Percentiles rank a stretch among this genome's conserved stretches.
These are phyloP conservation scores for Phellinidium pouzarii DNA, from an alignment of 1,284 basidiomycete genomes.

Conservation along the genomic window DNA sequence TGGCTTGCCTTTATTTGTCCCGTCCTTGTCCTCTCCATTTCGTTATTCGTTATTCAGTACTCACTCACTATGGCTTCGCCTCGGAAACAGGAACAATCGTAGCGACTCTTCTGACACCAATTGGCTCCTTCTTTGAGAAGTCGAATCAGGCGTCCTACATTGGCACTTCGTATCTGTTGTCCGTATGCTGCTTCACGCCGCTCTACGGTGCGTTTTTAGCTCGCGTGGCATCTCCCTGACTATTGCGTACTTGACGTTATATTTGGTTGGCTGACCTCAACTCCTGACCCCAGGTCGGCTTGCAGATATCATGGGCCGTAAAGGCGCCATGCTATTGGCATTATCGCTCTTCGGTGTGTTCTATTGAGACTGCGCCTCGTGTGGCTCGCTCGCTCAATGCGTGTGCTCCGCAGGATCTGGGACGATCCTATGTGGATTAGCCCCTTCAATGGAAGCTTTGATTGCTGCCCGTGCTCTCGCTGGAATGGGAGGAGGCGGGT, in stretches of 20 bases:
- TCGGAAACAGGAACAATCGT: slow-evolving; percentile 58
- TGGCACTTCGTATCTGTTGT: slow-evolving; percentile 81
- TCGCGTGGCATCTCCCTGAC: not conserved
- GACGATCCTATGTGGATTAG: slow-evolving; percentile 76
- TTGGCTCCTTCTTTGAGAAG: slow-evolving; percentile 74
- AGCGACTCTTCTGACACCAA: slow-evolving; percentile 71
- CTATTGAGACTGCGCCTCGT: slow-evolving; percentile 17
- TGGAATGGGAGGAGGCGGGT: slow-evolving; percentile 89
- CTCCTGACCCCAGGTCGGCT: slow-evolving; percentile 57
- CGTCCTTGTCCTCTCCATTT: slow-evolving; percentile 17
- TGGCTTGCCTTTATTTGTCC: slow-evolving; percentile 21
- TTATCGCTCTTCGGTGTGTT: slow-evolving; percentile 70
- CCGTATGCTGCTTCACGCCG: slow-evolving; percentile 87
- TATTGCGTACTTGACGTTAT: slow-evolving; percentile 4
- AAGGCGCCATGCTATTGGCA: slow-evolving; percentile 77
- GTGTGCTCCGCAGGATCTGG: slow-evolving; percentile 51
- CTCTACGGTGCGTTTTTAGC: slow-evolving; percentile 61
- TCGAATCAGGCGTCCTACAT: slow-evolving; percentile 80
- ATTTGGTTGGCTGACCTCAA: slow-evolving; percentile 19
- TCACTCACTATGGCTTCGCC: slow-evolving; percentile 22
- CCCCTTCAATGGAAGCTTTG: slow-evolving; percentile 77
- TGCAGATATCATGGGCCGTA: slow-evolving; percentile 82
- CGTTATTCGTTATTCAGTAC: slow-evolving; percentile 6
- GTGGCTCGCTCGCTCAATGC: slow-evolving; percentile 20
- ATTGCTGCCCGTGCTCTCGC: slow-evolving; percentile 78